Percentiles rank a stretch among this genome's conserved stretches.
These are phyloP conservation scores for Aristolochia californica DNA, from an alignment of 164 flowering plant genomes.

Conservation along the genomic window DNA sequence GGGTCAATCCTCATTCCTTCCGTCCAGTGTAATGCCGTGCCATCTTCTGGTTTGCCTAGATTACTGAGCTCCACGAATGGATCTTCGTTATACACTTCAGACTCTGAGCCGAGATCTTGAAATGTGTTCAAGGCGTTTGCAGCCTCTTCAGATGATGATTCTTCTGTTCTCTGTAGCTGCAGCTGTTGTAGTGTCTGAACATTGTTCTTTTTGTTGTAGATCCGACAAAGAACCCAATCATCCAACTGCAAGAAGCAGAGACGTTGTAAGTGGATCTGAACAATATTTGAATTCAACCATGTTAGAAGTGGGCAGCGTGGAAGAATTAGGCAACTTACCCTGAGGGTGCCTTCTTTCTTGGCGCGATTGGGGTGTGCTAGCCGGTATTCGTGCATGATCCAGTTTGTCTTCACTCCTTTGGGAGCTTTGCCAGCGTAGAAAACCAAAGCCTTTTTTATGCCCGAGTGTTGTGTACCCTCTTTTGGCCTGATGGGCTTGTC, in stretches of 20 bases:
- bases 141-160: conserved; percentile 3
- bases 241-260: conserved; percentile 9
- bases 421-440: conserved; percentile 17
- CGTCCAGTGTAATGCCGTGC: background rate
- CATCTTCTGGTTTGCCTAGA: background rate
- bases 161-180: background rate
- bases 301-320: too few species aligned
- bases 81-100: conserved; percentile 9
- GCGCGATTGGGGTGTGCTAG: conserved; percentile 5
- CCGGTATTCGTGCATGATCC: conserved; percentile 20
- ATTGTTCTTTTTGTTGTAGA: conserved; percentile 18
- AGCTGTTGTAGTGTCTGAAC: background rate
- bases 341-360: conserved; percentile 7
- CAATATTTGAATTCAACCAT: too few species aligned
- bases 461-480: background rate
- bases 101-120: conserved; percentile 5
- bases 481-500: conserved; percentile 9
- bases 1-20: background rate
- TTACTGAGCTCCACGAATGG: conserved; percentile 1
- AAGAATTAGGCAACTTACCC: conserved; percentile 1
- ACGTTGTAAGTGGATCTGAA: too few species aligned
- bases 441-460: conserved; percentile 15
- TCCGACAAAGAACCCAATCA: conserved; percentile 17
- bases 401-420: conserved; percentile 12
- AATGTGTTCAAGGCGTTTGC: conserved; percentile 3